Evolutionary conservation across 2,329 filamentous ascomycete species (phyloP).

Genomic region (Talaromyces sp.): DNA sequence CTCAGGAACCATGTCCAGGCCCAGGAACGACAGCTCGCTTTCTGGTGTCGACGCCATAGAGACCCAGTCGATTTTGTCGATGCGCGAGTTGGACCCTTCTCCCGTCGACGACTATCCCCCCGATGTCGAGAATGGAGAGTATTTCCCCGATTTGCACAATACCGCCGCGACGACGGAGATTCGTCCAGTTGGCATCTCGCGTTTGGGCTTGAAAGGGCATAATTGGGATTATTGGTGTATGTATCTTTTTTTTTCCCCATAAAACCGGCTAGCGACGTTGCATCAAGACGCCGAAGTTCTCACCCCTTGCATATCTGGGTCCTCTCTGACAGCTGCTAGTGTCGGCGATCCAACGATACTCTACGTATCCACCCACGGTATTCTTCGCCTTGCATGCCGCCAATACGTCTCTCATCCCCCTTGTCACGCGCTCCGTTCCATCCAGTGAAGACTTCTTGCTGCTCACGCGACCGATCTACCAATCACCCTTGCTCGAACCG

Average conservation of each 20-base stretch:
- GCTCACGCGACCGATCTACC: slow-evolving; percentile 87
- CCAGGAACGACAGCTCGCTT: slow-evolving; percentile 6
- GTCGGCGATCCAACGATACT: slow-evolving; percentile 76
- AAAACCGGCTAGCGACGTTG: neutral
- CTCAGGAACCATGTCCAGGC: slow-evolving; percentile 6
- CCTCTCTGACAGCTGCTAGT: slow-evolving; percentile 44
- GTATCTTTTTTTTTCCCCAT: slow-evolving; percentile 20
- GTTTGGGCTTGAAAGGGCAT: slow-evolving; percentile 59
- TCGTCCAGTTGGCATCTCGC: slow-evolving; percentile 17
- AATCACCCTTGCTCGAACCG: slow-evolving; percentile 74
- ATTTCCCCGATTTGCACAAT: slow-evolving; percentile 28
- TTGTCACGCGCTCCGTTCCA: slow-evolving; percentile 65
- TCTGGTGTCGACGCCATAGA: slow-evolving; percentile 25
- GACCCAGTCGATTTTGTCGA: slow-evolving; percentile 52
- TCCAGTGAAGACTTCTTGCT: slow-evolving; percentile 80
- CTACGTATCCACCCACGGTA: slow-evolving; percentile 74
- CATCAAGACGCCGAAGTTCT: neutral
- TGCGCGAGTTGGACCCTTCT: slow-evolving; percentile 74
- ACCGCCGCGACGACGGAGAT: slow-evolving; percentile 6
- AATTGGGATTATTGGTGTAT: slow-evolving; percentile 71
- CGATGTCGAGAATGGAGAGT: slow-evolving; percentile 47
- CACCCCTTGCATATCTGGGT: slow-evolving; percentile 1
- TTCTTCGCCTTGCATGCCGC: slow-evolving; percentile 73
- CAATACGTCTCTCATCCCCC: slow-evolving; percentile 76
- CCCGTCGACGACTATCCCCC: slow-evolving; percentile 60